Base-by-base conservation (phyloP, 108 stramenopile species). In the Skeletonema costatum region DNA sequence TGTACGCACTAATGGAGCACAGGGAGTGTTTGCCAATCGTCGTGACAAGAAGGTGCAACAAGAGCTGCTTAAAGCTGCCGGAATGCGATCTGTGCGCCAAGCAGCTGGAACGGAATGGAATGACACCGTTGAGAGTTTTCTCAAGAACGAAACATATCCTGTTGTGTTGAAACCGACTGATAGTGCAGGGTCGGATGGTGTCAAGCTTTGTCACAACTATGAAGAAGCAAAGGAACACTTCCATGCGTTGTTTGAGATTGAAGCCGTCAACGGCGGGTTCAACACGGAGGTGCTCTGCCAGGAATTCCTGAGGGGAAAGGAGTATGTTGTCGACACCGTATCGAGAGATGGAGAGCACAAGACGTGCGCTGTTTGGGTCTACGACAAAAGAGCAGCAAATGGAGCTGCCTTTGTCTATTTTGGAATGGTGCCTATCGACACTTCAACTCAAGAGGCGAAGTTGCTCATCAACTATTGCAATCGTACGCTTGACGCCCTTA, bases 81-180 rank as follows among this genome's bases (percentile, higher is more conserved):
- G 96, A 13, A 71, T 94, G 46, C 92, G 97, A 17, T 92, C 97
- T 1, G 87, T 95, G 11, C 94, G 94, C 48, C 96, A 97, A 74
- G 83, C 86, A 12, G 85, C 83, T 17, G 82, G 86, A 13, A 41
- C 33, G 25, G 65, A 78, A 2, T 71, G 86, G 19, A 41, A 74
- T 11, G 90, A 93, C 9, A 59, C 90, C 0, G 93, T 97, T 25
- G 89, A 93, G 62, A 71, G 76, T 19, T 97, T 96, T 71, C 84
- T 98, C 32, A 67, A 71, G 31, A 87, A 77, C 14, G 91, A 92
- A 50, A 80, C 80, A 32, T 95, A 88, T 66, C 93, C 96, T 58
- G 90, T 96, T 51, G 96, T 99, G 4, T 74, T 99, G 25, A 99
- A 99, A 78, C 98, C 98, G 9, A 86, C 87, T 10, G 96, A 94